Evolutionary conservation across 2,329 filamentous ascomycete genomes (phyloP).

Genomic region (Cercospora nicotianae): DNA sequence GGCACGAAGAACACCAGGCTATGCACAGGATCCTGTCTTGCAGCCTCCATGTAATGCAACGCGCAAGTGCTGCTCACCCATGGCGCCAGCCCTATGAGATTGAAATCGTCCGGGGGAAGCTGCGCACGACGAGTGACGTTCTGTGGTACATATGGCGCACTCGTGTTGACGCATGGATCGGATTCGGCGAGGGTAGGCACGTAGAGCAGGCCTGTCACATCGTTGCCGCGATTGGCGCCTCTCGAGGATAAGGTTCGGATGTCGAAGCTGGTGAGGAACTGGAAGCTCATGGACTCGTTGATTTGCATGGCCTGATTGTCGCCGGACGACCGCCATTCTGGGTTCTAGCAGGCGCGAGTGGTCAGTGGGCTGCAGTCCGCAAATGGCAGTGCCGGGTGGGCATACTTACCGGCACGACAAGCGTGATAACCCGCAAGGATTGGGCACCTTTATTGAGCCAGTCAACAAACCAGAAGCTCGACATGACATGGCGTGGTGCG

Average conservation of each 20-base stretch:
- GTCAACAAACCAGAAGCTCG: conserved; percentile 24
- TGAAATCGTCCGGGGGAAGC: conserved; percentile 65
- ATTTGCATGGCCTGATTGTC: conserved; percentile 24
- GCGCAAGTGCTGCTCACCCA: conserved; percentile 79
- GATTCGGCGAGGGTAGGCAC: conserved; percentile 66
- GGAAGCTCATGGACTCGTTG: conserved; percentile 38
- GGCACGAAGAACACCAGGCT: conserved; percentile 58
- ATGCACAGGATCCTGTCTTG: conserved; percentile 59
- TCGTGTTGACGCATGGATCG: conserved; percentile 63
- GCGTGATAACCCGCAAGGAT: conserved; percentile 34
- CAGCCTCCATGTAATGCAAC: conserved; percentile 65
- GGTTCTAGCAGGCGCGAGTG: conserved; percentile 20
- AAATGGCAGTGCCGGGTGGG: background rate
- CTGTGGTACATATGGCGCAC: conserved; percentile 65
- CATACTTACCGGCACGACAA: conserved; percentile 29
- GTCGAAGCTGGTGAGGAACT: conserved; percentile 48
- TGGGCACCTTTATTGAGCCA: conserved; percentile 30
- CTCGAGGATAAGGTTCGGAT: conserved; percentile 75
- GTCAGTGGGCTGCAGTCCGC: background rate
- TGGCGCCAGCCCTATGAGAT: conserved; percentile 78
- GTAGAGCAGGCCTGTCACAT: conserved; percentile 78
- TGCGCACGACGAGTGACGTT: conserved; percentile 74
- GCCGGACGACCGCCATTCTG: conserved; percentile 22
- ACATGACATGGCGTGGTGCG: conserved; percentile 15
- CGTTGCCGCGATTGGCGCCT: conserved; percentile 60